A percentile compares a stretch with the other conserved stretches of the same genome.
phyloP scores from a whole-genome alignment of 75 land plant genomes.

The Pinus taeda region DNA sequence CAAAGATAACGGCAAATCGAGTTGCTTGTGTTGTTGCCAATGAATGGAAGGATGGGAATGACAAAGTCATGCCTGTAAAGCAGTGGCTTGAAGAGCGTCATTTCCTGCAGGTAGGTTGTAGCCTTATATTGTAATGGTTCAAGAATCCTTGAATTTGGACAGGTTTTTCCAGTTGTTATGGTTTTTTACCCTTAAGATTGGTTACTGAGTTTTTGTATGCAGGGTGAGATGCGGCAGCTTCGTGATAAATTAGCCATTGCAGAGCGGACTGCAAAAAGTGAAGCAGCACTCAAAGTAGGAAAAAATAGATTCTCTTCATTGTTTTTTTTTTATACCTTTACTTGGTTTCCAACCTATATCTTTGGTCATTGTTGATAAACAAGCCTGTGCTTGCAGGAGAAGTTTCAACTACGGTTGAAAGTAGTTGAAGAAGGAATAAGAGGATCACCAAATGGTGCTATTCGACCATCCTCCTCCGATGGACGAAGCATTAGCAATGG shows the following conservation, averaged over 20 bases:
- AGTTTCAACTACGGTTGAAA: constrained; percentile 81
- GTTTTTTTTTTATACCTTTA: background rate
- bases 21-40: constrained; percentile 76
- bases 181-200: background rate
- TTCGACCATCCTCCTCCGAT: constrained; percentile 33
- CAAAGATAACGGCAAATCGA: constrained; percentile 88
- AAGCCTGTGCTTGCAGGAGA: constrained; percentile 83
- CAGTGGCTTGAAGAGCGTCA: constrained; percentile 96
- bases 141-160: background rate
- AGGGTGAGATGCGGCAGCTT: constrained; percentile 99
- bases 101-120: constrained; percentile 70
- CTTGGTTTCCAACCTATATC: background rate
- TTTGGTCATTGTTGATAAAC: background rate
- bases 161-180: background rate
- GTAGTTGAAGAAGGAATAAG: constrained; percentile 71
- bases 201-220: background rate
- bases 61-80: constrained; percentile 97
- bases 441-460: constrained; percentile 34
- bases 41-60: constrained; percentile 96
- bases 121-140: background rate
- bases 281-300: constrained; percentile 88
- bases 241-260: constrained; percentile 86
- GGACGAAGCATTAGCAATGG: constrained; percentile 64
- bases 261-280: constrained; percentile 88
- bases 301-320: constrained; percentile 18